phyloP scores from a whole-genome alignment of 116 monocot genomes.

The Papilionanthe hybrid region DNA sequence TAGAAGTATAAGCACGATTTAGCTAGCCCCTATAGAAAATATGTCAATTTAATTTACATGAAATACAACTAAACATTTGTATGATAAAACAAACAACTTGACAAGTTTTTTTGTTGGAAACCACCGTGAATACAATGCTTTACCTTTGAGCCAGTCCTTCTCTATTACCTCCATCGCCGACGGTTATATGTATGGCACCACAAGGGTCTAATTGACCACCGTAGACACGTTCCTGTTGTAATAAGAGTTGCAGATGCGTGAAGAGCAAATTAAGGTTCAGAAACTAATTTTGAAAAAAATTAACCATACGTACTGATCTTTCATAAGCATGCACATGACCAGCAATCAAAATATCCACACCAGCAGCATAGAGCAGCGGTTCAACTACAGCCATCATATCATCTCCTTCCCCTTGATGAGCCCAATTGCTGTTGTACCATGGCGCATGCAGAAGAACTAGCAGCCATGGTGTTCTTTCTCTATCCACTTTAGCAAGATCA shows the following conservation, averaged over 20 bases:
- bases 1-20: no score
- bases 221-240: slow-evolving; percentile 63
- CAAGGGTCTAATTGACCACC: slow-evolving; percentile 49
- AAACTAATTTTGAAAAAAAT: not conserved
- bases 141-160: slow-evolving; percentile 89
- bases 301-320: slow-evolving; percentile 47
- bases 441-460: slow-evolving; percentile 74
- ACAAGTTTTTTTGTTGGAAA: not conserved
- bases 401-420: slow-evolving; percentile 87
- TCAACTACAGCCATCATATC: slow-evolving; percentile 82
- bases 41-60: no score
- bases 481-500: slow-evolving; percentile 79
- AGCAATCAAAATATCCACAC: slow-evolving; percentile 76
- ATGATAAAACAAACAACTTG: not conserved
- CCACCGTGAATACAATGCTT: not conserved
- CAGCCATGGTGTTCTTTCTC: slow-evolving; percentile 81
- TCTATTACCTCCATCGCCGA: slow-evolving; percentile 94
- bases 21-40: no score
- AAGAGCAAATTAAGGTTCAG: not conserved
- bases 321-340: slow-evolving; percentile 99
- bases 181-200: slow-evolving; percentile 78
- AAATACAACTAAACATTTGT: not conserved
- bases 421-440: slow-evolving; percentile 95
- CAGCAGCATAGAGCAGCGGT: slow-evolving; percentile 67
- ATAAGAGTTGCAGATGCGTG: not conserved